Evolutionary conservation across 495 filamentous ascomycete genomes (phyloP).

Genomic region (Penicillium silybi): DNA sequence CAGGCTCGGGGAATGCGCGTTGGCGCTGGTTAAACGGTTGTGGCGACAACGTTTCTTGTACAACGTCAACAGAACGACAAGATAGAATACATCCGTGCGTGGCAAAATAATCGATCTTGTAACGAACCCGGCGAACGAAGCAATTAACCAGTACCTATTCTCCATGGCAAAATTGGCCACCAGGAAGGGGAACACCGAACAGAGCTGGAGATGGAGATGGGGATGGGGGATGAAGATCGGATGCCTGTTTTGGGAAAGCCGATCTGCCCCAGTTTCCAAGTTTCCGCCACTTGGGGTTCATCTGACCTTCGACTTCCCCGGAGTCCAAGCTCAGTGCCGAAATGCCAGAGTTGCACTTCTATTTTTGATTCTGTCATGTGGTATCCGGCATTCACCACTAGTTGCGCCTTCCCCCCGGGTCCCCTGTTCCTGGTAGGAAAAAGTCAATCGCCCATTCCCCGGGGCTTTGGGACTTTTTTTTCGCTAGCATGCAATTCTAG

Average conservation of each 20-base stretch:
- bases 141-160: neutral
- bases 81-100: neutral
- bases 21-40: conserved; percentile 5
- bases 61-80: neutral
- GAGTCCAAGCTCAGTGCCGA: neutral
- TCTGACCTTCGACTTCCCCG: conserved; percentile 5
- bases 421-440: neutral
- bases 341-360: neutral
- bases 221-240: conserved; percentile 13
- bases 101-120: neutral
- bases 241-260: conserved; percentile 23
- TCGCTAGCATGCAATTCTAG: neutral
- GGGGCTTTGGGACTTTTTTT: neutral
- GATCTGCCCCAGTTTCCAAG: conserved; percentile 3
- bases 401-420: neutral
- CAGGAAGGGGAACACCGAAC: neutral
- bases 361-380: conserved; percentile 5
- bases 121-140: neutral
- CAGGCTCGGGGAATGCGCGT: conserved; percentile 13
- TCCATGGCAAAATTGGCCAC: neutral
- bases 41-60: conserved; percentile 7
- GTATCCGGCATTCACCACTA: neutral
- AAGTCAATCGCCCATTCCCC: neutral
- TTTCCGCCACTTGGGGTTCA: conserved; percentile 5
- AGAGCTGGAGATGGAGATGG: neutral